A percentile compares a stretch with the other conserved stretches of the same genome.
Conservation (phyloP, 208 protist species). For the Acanthamoeba sp. region DNA sequence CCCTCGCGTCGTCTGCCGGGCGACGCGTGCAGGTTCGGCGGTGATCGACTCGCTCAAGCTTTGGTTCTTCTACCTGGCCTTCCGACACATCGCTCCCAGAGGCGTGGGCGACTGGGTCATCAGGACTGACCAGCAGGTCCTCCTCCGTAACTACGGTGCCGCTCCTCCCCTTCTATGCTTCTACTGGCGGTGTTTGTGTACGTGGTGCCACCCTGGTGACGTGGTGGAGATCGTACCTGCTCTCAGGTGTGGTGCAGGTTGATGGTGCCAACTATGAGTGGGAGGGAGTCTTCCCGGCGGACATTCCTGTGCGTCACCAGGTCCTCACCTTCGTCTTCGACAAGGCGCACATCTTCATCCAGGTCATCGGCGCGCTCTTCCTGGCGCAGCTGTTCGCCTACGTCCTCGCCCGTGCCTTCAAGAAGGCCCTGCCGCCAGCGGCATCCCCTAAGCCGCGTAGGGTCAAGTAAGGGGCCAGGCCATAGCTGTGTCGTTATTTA, state of each 20-base stretch:
- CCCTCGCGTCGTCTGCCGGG: background rate
- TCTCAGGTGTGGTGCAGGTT: background rate
- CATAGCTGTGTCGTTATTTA: too few relatives aligned
- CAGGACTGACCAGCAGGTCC: conserved; percentile 38
- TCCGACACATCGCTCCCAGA: background rate
- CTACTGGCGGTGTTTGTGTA: background rate
- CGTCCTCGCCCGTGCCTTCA: conserved; percentile 8
- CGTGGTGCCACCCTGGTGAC: background rate
- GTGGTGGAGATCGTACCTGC: too few relatives aligned
- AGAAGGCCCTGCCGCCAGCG: conserved; percentile 4
- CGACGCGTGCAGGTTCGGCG: conserved; percentile 17
- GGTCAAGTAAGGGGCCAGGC: too few relatives aligned
- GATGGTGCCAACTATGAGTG: background rate
- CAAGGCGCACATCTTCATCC: background rate
- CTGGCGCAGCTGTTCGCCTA: conserved; percentile 7
- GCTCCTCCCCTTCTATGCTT: background rate
- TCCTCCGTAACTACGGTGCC: conserved; percentile 50
- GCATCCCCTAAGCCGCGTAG: too few relatives aligned
- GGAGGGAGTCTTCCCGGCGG: background rate
- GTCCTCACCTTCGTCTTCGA: background rate
- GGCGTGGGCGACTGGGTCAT: conserved; percentile 19
- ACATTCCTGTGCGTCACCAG: background rate
- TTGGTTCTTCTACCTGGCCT: conserved; percentile 58
- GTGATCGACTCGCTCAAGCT: conserved; percentile 60
- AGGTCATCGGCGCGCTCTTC: conserved; percentile 10